Evolutionary conservation across 2,329 filamentous ascomycete species (phyloP).

Genomic region (Stemphylium beticola): DNA sequence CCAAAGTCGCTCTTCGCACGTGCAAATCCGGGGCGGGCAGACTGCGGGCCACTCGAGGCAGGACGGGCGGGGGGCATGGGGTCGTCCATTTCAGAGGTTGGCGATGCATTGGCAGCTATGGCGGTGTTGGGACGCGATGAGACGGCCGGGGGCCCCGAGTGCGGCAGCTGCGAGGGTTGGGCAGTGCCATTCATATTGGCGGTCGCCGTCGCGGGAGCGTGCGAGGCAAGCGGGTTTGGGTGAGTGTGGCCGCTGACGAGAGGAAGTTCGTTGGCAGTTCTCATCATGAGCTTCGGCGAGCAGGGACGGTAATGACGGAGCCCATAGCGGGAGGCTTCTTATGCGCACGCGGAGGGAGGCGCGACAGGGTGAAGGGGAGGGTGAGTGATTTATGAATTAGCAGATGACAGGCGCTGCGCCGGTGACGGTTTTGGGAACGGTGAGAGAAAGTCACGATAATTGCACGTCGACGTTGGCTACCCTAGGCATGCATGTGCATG

Average conservation of each 20-base stretch:
- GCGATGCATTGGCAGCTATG: conserved; percentile 23
- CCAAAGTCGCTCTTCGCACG: conserved; percentile 68
- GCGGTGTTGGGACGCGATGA: conserved; percentile 38
- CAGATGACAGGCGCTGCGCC: not conserved
- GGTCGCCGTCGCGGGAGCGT: conserved; percentile 26
- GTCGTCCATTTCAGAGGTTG: conserved; percentile 30
- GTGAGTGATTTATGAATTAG: not conserved
- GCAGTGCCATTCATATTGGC: conserved; percentile 27
- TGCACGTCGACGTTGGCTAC: not conserved
- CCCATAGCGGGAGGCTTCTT: conserved; percentile 39
- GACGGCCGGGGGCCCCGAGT: conserved; percentile 15
- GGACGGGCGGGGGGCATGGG: conserved; percentile 53
- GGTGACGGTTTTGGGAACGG: not conserved
- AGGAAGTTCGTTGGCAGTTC: conserved; percentile 35
- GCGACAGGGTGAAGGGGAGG: not conserved
- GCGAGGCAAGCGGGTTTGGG: conserved; percentile 38
- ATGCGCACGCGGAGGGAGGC: conserved; percentile 10
- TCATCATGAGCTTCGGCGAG: conserved; percentile 39
- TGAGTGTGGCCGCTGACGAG: conserved; percentile 28
- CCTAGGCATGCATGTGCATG: not conserved
- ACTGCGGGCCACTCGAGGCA: conserved; percentile 58
- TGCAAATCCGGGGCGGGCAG: conserved; percentile 49
- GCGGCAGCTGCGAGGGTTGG: conserved; percentile 17
- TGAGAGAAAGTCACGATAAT: not conserved
- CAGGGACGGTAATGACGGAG: conserved; percentile 28